A percentile compares a stretch with the other conserved stretches of the same genome.
phyloP scores from a whole-genome alignment of 2,329 filamentous ascomycete genomes.

The Xylaria sp. region DNA sequence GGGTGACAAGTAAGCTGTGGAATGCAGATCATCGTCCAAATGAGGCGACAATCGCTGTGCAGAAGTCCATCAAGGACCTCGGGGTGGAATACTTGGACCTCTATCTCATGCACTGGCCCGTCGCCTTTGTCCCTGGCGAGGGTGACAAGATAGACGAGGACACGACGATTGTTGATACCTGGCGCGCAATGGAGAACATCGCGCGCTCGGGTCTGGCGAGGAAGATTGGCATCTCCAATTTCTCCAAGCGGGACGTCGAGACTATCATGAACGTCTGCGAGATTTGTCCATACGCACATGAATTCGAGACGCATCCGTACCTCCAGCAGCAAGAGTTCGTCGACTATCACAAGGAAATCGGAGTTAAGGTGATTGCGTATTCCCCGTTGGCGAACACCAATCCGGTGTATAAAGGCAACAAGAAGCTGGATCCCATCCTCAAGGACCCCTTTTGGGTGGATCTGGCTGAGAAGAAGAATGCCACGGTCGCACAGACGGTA shows the following conservation, averaged over 20 bases:
- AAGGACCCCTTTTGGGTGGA: constrained; percentile 55
- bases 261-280: constrained; percentile 55
- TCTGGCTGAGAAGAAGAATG: constrained; percentile 55
- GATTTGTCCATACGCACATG: constrained; percentile 66
- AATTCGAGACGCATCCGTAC: constrained; percentile 66
- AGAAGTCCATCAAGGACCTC: constrained; percentile 59
- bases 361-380: constrained; percentile 58
- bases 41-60: constrained; percentile 58
- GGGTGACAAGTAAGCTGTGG: constrained; percentile 58
- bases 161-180: constrained; percentile 58
- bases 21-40: constrained; percentile 47
- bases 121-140: constrained; percentile 50
- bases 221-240: constrained; percentile 73
- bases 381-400: constrained; percentile 65
- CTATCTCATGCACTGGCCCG: constrained; percentile 61
- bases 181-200: constrained; percentile 67
- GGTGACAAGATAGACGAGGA: constrained; percentile 46
- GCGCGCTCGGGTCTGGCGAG: constrained; percentile 63
- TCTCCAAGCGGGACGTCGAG: constrained; percentile 56
- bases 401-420: constrained; percentile 55
- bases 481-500: constrained; percentile 57
- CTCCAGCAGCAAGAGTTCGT: constrained; percentile 62
- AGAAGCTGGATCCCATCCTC: constrained; percentile 49
- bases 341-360: constrained; percentile 56
- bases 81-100: constrained; percentile 63